Percentiles rank a stretch among this genome's conserved stretches.
These are phyloP conservation scores for Manihot esculenta DNA, from an alignment of 441 rosid species.

Conservation along the genomic window DNA sequence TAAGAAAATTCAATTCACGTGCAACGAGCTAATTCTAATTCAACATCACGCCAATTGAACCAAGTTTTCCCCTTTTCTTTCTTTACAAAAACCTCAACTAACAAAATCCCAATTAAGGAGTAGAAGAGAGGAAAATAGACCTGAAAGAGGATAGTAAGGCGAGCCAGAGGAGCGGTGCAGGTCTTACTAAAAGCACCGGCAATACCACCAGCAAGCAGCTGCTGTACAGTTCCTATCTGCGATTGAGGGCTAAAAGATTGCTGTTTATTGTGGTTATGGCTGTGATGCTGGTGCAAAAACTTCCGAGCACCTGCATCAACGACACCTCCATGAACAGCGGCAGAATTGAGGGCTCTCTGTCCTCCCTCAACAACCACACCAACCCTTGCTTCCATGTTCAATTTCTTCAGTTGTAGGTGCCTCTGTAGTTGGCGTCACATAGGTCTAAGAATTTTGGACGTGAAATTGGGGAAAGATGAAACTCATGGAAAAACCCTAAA, in stretches of 20 bases:
- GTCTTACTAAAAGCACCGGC: constrained; percentile 94
- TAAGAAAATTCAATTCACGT: no score
- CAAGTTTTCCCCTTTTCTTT: background rate
- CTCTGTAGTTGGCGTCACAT: background rate
- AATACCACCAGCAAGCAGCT: constrained; percentile 79
- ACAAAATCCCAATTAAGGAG: background rate
- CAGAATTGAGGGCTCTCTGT: constrained; percentile 59
- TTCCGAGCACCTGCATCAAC: constrained; percentile 54
- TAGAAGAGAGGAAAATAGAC: constrained; percentile 26
- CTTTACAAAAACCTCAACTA: background rate
- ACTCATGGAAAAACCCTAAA: background rate
- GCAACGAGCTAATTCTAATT: background rate
- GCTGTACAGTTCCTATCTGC: constrained; percentile 53
- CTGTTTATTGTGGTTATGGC: constrained; percentile 11
- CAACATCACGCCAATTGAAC: background rate
- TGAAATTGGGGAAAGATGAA: background rate
- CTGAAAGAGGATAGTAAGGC: constrained; percentile 89
- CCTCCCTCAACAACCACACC: constrained; percentile 81
- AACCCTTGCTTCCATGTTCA: constrained; percentile 72
- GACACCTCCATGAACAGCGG: constrained; percentile 49
- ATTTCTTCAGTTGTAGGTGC: background rate
- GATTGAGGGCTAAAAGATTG: constrained; percentile 40
- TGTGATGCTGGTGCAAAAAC: constrained; percentile 38
- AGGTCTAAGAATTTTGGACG: background rate
- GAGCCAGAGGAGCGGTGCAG: constrained; percentile 91